phyloP scores from a whole-genome alignment of 2,329 filamentous ascomycete genomes.

The Fusarium gaditjirri region DNA sequence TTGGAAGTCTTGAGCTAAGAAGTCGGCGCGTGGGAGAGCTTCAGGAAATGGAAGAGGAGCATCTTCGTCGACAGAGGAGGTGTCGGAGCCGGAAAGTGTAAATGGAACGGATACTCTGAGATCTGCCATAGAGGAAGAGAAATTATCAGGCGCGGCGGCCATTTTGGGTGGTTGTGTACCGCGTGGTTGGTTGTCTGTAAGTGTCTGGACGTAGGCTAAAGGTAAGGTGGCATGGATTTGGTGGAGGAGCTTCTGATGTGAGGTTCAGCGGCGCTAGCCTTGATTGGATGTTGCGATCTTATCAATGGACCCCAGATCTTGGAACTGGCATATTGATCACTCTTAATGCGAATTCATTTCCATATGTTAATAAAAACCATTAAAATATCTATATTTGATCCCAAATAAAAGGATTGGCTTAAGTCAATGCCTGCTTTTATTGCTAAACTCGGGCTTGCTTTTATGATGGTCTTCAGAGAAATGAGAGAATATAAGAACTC shows the following conservation, averaged over 20 bases:
- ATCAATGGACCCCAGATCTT: constrained; percentile 20
- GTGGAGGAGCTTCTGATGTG: constrained; percentile 18
- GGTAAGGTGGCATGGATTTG: constrained; percentile 37
- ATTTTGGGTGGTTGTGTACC: constrained; percentile 18
- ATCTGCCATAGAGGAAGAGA: constrained; percentile 41
- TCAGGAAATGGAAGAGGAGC: constrained; percentile 86
- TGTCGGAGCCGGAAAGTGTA: constrained; percentile 56
- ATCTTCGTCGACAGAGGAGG: constrained; percentile 63
- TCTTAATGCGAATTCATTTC: background rate
- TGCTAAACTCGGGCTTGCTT: accelerated
- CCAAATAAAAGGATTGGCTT: no score
- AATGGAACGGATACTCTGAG: constrained; percentile 49
- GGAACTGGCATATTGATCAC: background rate
- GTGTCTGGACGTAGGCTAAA: constrained; percentile 29
- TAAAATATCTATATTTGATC: background rate
- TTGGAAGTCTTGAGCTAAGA: constrained; percentile 81
- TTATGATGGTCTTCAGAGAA: background rate
- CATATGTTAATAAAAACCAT: no score
- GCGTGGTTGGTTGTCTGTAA: constrained; percentile 7
- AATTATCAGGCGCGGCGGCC: constrained; percentile 43
- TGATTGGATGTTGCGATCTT: constrained; percentile 20
- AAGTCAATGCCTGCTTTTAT: background rate
- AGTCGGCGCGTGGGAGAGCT: constrained; percentile 84
- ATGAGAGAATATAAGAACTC: background rate
- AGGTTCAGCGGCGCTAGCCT: constrained; percentile 22